A percentile compares a stretch with the other conserved stretches of the same genome.
These are phyloP conservation scores for Polyplosphaeria fusca DNA, from an alignment of 495 filamentous ascomycete genomes.

Conservation along the genomic window DNA sequence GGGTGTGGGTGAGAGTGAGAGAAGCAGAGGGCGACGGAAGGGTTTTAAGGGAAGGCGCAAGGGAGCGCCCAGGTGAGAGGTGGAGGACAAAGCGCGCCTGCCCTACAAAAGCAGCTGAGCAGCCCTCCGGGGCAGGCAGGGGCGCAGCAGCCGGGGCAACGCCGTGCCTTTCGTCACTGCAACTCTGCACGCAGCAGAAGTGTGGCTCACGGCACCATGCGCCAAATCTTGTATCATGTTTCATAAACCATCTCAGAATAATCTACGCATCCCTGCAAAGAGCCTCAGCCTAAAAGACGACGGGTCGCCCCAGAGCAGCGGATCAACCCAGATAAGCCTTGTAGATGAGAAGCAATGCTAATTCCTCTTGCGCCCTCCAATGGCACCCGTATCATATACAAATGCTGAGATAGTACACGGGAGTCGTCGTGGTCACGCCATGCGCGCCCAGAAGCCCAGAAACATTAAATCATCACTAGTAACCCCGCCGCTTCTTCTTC, in stretches of 20 bases:
- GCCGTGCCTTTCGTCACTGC: too few relatives aligned
- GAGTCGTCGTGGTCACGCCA: background rate
- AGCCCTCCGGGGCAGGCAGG: too few relatives aligned
- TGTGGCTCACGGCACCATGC: too few relatives aligned
- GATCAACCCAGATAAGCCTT: too few relatives aligned
- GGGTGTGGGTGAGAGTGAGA: conserved; percentile 2
- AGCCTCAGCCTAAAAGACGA: background rate
- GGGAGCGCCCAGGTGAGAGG: conserved; percentile 5
- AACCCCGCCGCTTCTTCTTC: conserved; percentile 25
- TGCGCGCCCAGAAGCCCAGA: conserved; percentile 9
- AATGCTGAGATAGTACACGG: conserved; percentile 16
- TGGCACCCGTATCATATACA: background rate
- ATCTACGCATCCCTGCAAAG: background rate
- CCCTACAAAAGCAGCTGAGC: too few relatives aligned
- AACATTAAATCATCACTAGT: conserved; percentile 13
- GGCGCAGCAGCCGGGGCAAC: too few relatives aligned
- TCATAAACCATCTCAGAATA: background rate
- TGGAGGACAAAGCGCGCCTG: background rate
- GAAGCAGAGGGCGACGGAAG: conserved; percentile 4
- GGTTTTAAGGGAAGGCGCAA: background rate
- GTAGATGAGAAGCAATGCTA: background rate
- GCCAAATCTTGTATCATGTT: too few relatives aligned
- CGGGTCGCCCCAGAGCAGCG: too few relatives aligned
- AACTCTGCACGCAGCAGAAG: too few relatives aligned
- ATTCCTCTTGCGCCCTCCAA: background rate